Evolutionary conservation across 2,329 filamentous ascomycete species (phyloP).

Genomic region (Chaetomiaceae sp.): DNA sequence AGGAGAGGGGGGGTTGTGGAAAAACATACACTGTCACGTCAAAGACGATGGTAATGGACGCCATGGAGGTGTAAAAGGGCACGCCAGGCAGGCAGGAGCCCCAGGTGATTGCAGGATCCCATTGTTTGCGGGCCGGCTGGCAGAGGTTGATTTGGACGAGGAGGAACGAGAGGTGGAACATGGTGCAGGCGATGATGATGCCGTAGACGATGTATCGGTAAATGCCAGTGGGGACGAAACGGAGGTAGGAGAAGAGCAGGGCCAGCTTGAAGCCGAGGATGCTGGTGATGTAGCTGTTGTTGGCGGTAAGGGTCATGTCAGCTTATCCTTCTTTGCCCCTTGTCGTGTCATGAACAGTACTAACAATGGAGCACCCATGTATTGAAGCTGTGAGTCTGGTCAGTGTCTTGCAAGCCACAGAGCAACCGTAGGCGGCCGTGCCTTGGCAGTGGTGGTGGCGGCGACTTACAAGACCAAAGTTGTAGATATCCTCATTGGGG

Average conservation of each 20-base stretch:
- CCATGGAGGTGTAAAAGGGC: constrained; percentile 40
- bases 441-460: not conserved
- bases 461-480: constrained; percentile 35
- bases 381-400: constrained; percentile 33
- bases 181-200: constrained; percentile 32
- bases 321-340: not conserved
- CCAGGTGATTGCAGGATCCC: constrained; percentile 35
- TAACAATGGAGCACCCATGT: constrained; percentile 40
- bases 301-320: no score
- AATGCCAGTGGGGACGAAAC: constrained; percentile 37
- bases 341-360: constrained; percentile 4
- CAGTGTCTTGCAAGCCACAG: not conserved
- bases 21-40: constrained; percentile 37
- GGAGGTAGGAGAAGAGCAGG: constrained; percentile 40
- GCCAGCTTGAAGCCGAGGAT: constrained; percentile 45
- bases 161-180: constrained; percentile 38
- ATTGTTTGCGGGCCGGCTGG: constrained; percentile 37
- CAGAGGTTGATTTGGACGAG: constrained; percentile 35
- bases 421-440: no score
- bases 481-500: constrained; percentile 34
- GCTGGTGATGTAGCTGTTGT: constrained; percentile 35
- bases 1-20: not conserved
- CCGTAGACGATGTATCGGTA: constrained; percentile 33
- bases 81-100: constrained; percentile 38
- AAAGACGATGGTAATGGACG: constrained; percentile 38